A percentile compares a stretch with the other conserved stretches of the same genome.
phyloP scores from a whole-genome alignment of 129 eudicot genomes.

The Apium graveolens region DNA sequence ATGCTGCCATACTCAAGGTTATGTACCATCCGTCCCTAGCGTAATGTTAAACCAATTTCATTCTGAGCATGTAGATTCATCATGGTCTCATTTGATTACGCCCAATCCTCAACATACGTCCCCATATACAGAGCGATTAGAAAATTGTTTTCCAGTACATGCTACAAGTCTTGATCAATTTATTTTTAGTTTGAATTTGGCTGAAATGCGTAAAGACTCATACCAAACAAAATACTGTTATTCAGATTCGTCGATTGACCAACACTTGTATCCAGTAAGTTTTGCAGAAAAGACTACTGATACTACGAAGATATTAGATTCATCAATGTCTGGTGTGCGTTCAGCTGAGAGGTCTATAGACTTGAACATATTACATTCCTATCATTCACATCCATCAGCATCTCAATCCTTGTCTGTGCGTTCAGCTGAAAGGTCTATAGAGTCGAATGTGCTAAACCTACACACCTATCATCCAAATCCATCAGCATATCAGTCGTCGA shows the following conservation, averaged over 20 bases:
- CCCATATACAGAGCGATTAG: not conserved
- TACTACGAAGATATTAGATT: not conserved
- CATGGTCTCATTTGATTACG: not conserved
- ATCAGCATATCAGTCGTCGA: not conserved
- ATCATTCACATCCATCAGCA: not conserved
- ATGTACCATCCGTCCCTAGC: not conserved
- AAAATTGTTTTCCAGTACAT: not conserved
- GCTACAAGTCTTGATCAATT: not conserved
- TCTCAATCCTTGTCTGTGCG: not conserved
- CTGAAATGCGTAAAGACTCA: no score
- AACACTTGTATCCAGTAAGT: not conserved
- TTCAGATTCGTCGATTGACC: not conserved
- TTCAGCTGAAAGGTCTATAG: not conserved
- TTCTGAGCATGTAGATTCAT: not conserved
- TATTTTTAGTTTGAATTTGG: no score
- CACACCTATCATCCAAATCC: not conserved
- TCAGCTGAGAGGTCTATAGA: not conserved
- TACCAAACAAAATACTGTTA: no score
- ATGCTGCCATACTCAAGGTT: not conserved
- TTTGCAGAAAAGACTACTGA: not conserved
- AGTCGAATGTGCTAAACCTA: not conserved
- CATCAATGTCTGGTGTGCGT: conserved; percentile 2
- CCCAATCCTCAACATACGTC: not conserved
- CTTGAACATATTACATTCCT: not conserved
- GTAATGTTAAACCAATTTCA: not conserved